These are phyloP conservation scores for Jackrogersella multiformis DNA, from an alignment of 495 filamentous ascomycete species.

Conservation along the genomic window DNA sequence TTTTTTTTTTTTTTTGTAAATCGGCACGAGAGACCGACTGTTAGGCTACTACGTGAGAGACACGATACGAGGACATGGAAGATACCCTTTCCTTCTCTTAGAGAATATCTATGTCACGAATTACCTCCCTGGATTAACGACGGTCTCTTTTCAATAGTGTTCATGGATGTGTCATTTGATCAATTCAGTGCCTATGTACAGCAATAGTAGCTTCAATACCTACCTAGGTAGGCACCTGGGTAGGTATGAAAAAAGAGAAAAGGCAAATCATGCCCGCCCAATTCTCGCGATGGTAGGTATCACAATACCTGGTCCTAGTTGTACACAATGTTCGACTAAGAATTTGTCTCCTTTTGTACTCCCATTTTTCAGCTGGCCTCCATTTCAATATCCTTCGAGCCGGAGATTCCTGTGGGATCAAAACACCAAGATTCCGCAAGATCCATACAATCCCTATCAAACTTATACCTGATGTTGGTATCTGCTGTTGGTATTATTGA, in stretches of 20 bases:
- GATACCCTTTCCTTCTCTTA: slow-evolving; percentile 30
- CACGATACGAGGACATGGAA: slow-evolving; percentile 14
- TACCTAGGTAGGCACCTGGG: too few relatives aligned
- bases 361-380: neutral
- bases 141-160: neutral
- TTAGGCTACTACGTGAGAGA: too few relatives aligned
- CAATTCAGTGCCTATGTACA: neutral
- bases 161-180: neutral
- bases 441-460: neutral
- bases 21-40: neutral
- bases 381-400: neutral
- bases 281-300: too few relatives aligned
- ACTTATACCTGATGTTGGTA: neutral
- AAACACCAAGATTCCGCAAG: neutral
- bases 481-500: too few relatives aligned
- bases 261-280: too few relatives aligned
- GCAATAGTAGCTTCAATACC: too few relatives aligned
- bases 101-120: slow-evolving; percentile 4
- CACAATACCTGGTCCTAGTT: too few relatives aligned
- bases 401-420: neutral
- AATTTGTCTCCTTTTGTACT: neutral
- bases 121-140: neutral
- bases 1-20: neutral
- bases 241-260: too few relatives aligned
- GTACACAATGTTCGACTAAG: too few relatives aligned